Evolutionary conservation across 2,329 filamentous ascomycete genomes (phyloP).

Genomic region (Chalara sp.): DNA sequence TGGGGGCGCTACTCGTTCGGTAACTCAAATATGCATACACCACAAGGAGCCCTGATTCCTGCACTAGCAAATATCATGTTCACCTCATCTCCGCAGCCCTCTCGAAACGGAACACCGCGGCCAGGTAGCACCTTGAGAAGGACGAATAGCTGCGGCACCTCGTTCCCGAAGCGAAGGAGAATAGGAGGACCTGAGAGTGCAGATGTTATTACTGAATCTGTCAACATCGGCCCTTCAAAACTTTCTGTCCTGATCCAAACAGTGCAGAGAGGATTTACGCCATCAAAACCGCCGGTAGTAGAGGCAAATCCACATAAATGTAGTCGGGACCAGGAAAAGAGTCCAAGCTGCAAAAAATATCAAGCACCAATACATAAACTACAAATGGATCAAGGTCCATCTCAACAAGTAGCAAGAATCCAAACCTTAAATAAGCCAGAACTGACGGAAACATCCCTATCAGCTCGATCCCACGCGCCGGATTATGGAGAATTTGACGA

Average conservation of each 20-base stretch:
- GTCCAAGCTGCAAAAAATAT: not conserved
- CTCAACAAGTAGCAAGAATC: not conserved
- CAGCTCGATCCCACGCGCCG: slow-evolving; percentile 13
- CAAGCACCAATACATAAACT: not conserved
- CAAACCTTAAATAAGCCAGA: not conserved
- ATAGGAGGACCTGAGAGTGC: slow-evolving; percentile 35
- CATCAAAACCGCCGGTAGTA: slow-evolving; percentile 9
- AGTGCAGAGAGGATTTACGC: slow-evolving; percentile 45
- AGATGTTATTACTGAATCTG: slow-evolving; percentile 27
- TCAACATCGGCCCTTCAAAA: slow-evolving; percentile 45
- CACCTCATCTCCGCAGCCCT: slow-evolving; percentile 62
- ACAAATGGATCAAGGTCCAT: not conserved
- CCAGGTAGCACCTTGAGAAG: slow-evolving; percentile 49
- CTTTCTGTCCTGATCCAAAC: slow-evolving; percentile 58
- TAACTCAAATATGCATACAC: slow-evolving; percentile 23
- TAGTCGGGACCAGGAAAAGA: slow-evolving; percentile 8
- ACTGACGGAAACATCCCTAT: not conserved
- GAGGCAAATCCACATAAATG: not conserved
- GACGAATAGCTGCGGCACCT: slow-evolving; percentile 60
- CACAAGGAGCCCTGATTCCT: slow-evolving; percentile 37
- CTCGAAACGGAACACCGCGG: slow-evolving; percentile 34
- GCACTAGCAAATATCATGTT: slow-evolving; percentile 58
- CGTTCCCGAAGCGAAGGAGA: slow-evolving; percentile 66
- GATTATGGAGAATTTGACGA: slow-evolving; percentile 44
- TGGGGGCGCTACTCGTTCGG: slow-evolving; percentile 68